Evolutionary conservation across 2,329 filamentous ascomycete species (phyloP).

Genomic region (Alternaria sp.): DNA sequence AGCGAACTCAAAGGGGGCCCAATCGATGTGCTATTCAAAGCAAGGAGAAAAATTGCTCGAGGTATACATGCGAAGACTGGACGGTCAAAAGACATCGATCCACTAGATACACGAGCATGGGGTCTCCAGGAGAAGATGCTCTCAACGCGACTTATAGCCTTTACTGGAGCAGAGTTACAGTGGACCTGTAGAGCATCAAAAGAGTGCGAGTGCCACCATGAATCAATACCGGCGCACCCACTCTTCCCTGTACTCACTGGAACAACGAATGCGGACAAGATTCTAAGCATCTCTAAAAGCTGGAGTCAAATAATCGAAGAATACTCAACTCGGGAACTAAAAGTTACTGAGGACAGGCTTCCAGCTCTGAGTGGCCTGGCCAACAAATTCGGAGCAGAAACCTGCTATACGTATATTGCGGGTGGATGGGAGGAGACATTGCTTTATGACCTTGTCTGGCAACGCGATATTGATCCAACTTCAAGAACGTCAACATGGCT

Average conservation of each 20-base stretch:
- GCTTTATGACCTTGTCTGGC: not conserved
- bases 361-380: not conserved
- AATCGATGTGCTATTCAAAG: not conserved
- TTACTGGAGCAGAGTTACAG: constrained; percentile 5
- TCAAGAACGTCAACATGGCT: not conserved
- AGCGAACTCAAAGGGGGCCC: not conserved
- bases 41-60: constrained; percentile 2
- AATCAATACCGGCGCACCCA: not conserved
- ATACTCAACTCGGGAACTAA: not conserved
- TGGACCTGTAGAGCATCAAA: constrained; percentile 3
- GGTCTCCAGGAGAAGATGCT: constrained; percentile 5
- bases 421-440: not conserved
- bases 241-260: not conserved
- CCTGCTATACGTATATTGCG: not conserved
- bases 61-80: constrained; percentile 4
- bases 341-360: not conserved
- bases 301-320: not conserved
- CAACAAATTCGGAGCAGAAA: not conserved
- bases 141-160: constrained; percentile 2
- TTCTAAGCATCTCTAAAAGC: not conserved
- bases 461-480: not conserved
- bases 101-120: constrained; percentile 2
- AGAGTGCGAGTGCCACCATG: constrained; percentile 1
- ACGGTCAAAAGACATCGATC: not conserved
- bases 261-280: not conserved